These are phyloP conservation scores for Orbilia ellipsospora DNA, from an alignment of 2,329 filamentous ascomycete genomes.

Conservation along the genomic window DNA sequence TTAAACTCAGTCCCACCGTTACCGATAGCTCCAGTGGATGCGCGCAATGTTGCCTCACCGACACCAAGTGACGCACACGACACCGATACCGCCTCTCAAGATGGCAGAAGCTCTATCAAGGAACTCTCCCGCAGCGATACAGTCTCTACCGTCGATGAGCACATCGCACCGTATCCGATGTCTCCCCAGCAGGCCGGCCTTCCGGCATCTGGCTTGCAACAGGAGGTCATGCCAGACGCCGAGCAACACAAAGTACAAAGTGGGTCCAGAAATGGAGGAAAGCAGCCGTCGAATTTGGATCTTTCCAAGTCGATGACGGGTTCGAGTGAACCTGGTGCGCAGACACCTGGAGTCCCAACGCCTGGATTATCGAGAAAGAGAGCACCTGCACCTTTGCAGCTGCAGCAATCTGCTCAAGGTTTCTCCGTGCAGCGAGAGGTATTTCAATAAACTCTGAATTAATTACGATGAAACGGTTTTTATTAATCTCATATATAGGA, in stretches of 20 bases:
- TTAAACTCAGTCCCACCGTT: conserved; percentile 65
- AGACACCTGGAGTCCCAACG: conserved; percentile 38
- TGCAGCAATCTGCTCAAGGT: conserved; percentile 43
- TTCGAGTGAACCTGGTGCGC: conserved; percentile 33
- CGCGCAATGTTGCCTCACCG: conserved; percentile 57
- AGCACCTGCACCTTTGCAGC: conserved; percentile 56
- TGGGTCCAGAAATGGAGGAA: conserved; percentile 18
- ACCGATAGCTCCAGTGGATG: conserved; percentile 57
- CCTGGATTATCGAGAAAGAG: conserved; percentile 60
- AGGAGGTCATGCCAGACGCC: conserved; percentile 48
- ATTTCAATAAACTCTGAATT: conserved; percentile 1
- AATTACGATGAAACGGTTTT: not conserved
- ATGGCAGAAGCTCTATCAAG: conserved; percentile 54
- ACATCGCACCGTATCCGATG: conserved; percentile 47
- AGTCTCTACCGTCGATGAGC: conserved; percentile 38
- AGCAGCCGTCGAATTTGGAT: conserved; percentile 34
- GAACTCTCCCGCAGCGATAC: conserved; percentile 46
- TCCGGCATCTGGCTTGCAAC: conserved; percentile 19
- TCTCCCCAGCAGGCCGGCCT: conserved; percentile 35
- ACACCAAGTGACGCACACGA: conserved; percentile 59
- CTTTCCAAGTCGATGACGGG: conserved; percentile 36
- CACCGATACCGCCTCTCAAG: conserved; percentile 58
- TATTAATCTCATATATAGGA: conserved; percentile 16
- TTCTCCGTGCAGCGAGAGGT: conserved; percentile 43
- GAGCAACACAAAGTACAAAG: conserved; percentile 48